Evolutionary conservation across 371 early-diverging fungal genomes (phyloP), one percentile per base, ranked within the genome.

Genomic region (Ecytonucleospora hepatopenaei): DNA sequence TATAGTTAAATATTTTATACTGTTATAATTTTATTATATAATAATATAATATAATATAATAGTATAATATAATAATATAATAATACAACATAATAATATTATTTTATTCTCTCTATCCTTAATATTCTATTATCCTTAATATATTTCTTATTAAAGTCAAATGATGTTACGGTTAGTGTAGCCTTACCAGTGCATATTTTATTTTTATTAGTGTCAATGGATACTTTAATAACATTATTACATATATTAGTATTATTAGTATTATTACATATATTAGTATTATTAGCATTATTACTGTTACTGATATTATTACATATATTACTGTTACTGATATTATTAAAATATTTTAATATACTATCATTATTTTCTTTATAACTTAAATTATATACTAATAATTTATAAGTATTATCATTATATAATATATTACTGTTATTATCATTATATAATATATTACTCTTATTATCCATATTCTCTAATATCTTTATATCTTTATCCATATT

Each of bases 141-240:
- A 17, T 73, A 63, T 4, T 70, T 33, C 4, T 61, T 59, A 8
- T 72, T 70, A 21, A 66, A 54, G 4, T 54, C 62, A 24, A 54
- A 56, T 21, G 65, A n/a, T 21, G 53, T 65, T 27, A 74, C 71
- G 1, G 72, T 75, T 34, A 78, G 55, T 49, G 71, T 63, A 4
- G 71, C 75, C 51, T 72, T 75, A 24, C 79, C 79, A n/a, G 71
- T 67, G 27, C 74, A 71, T 19, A 53, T 54, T n/a, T 55, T 48
- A 15, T 76, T 68, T 40, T 60, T 71, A 59, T 76, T 69, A 47
- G 65, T 57, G 16, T 68, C 71, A 16, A 75, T 28, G 1, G 56
- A 54, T 27, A 71, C 61, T 47, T 73, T 73, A 49, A 69, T 71
- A 19, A 76, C 54, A 27, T 73, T 63, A n/a, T n/a, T n/a, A n/a